Evolutionary conservation across 495 filamentous ascomycete species (phyloP).

Genomic region (Neurospora sp.): DNA sequence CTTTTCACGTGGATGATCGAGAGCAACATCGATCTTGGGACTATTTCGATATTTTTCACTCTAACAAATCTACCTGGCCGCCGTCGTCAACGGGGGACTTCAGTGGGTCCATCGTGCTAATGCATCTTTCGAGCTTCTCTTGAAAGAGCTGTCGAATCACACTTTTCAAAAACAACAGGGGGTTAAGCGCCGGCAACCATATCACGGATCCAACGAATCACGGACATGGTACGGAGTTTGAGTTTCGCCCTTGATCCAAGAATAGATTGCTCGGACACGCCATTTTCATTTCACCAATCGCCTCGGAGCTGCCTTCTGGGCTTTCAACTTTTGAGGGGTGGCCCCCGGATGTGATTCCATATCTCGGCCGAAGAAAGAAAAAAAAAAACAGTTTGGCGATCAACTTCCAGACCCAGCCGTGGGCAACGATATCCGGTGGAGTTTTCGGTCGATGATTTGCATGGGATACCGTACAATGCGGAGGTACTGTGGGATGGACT

Average conservation of each 20-base stretch:
- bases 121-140: slow-evolving; percentile 3
- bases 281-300: neutral
- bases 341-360: neutral
- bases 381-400: neutral
- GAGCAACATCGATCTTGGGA: neutral
- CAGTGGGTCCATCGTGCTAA: slow-evolving; percentile 2
- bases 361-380: neutral
- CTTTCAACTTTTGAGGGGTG: neutral
- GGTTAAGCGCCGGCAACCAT: slow-evolving; percentile 28
- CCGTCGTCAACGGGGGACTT: neutral
- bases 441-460: neutral
- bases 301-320: neutral
- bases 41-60: neutral
- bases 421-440: neutral
- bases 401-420: neutral
- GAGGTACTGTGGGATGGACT: neutral
- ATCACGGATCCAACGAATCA: slow-evolving; percentile 22
- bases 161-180: slow-evolving; percentile 9
- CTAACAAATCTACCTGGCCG: neutral
- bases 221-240: neutral
- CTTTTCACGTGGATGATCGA: neutral
- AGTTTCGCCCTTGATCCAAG: slow-evolving; percentile 20
- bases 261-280: slow-evolving; percentile 26
- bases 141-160: slow-evolving; percentile 21
- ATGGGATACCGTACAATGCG: neutral